These are phyloP conservation scores for Sclerotinia subarctica DNA, from an alignment of 2,329 filamentous ascomycete species.

Conservation along the genomic window DNA sequence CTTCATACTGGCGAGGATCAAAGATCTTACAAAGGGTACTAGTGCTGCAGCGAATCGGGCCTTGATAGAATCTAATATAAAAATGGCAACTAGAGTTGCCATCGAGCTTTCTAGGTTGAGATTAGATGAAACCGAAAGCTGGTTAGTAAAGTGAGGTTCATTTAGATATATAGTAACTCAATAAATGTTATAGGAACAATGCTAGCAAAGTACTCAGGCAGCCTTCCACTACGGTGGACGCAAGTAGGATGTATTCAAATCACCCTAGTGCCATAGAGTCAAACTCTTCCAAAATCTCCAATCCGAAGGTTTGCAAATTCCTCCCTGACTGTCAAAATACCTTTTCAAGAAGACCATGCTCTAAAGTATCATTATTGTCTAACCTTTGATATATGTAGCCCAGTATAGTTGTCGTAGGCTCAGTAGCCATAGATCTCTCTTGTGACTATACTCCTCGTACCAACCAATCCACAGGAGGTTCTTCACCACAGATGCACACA, in stretches of 20 bases:
- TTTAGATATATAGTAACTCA: neutral
- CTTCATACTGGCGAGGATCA: slow-evolving; percentile 65
- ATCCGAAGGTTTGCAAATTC: slow-evolving; percentile 6
- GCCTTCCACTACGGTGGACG: neutral
- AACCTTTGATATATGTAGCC: slow-evolving; percentile 3
- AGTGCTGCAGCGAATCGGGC: slow-evolving; percentile 62
- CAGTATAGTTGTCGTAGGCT: slow-evolving; percentile 82
- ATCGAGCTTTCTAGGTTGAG: slow-evolving; percentile 44
- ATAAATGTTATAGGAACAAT: neutral
- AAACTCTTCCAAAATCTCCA: neutral
- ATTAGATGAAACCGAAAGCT: neutral
- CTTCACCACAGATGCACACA: slow-evolving; percentile 54
- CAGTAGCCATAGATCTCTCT: slow-evolving; percentile 80
- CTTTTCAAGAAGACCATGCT: neutral
- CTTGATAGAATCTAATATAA: slow-evolving; percentile 64
- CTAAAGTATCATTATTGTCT: neutral
- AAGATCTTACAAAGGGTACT: slow-evolving; percentile 61
- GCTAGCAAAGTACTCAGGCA: neutral
- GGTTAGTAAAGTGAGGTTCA: neutral
- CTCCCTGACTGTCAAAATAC: neutral
- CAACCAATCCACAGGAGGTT: slow-evolving; percentile 40
- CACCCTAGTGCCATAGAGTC: neutral
- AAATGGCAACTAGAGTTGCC: slow-evolving; percentile 61
- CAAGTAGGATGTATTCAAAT: neutral
- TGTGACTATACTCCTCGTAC: slow-evolving; percentile 63